Evolutionary conservation across 768 basidiomycete genomes (phyloP).

Genomic region (Amanita rubescens): DNA sequence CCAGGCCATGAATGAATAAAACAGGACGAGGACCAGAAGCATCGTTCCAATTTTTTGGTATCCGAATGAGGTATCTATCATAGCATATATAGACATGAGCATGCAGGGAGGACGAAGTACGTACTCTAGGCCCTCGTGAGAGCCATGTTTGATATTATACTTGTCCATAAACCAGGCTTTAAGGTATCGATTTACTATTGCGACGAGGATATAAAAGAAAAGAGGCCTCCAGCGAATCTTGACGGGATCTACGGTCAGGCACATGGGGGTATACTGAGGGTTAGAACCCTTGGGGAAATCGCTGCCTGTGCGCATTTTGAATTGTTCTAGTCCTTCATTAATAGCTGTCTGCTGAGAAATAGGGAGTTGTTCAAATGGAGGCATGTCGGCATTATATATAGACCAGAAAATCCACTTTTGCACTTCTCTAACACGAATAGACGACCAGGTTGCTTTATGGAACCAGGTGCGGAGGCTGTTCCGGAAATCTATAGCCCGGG

Average conservation of each 20-base stretch:
- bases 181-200: constrained; percentile 39
- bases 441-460: constrained; percentile 63
- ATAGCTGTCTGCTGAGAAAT: constrained; percentile 40
- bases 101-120: constrained; percentile 15
- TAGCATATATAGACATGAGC: not conserved
- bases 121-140: constrained; percentile 65
- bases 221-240: constrained; percentile 64
- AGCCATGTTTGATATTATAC: constrained; percentile 36
- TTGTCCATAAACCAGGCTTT: constrained; percentile 34
- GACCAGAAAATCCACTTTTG: constrained; percentile 80
- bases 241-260: constrained; percentile 74
- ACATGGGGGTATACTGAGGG: constrained; percentile 43
- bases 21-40: constrained; percentile 55
- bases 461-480: constrained; percentile 74
- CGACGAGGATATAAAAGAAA: constrained; percentile 50
- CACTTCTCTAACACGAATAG: constrained; percentile 55
- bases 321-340: constrained; percentile 49
- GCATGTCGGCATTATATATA: constrained; percentile 63
- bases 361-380: constrained; percentile 40
- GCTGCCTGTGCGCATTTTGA: constrained; percentile 69
- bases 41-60: constrained; percentile 61
- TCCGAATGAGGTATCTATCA: constrained; percentile 63
- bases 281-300: constrained; percentile 55
- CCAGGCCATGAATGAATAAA: constrained; percentile 85
- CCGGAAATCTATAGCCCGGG: constrained; percentile 67